Evolutionary conservation across 257 asterid genomes (phyloP).

Genomic region (Gardenia jasminoides): DNA sequence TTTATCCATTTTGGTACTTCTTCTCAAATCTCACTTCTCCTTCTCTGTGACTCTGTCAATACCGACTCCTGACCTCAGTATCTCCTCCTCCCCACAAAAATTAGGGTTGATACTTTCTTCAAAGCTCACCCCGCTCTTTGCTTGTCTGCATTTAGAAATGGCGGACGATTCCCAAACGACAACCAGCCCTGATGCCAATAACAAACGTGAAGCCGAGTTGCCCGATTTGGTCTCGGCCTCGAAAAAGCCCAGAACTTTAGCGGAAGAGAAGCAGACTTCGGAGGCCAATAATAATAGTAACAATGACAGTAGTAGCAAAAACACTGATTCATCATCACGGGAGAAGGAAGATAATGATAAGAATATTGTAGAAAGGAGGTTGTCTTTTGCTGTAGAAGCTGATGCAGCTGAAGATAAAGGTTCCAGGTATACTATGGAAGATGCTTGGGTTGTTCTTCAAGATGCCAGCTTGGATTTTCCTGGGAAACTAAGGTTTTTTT

Average conservation of each 20-base stretch:
- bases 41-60: no score
- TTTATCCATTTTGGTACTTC: no score
- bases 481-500: constrained; percentile 52
- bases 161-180: not conserved
- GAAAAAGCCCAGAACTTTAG: constrained; percentile 18
- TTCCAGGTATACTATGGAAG: constrained; percentile 79
- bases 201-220: constrained; percentile 14
- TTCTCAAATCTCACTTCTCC: no score
- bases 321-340: constrained; percentile 10
- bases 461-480: constrained; percentile 53
- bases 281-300: constrained; percentile 7
- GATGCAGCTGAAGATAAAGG: constrained; percentile 91
- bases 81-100: not conserved
- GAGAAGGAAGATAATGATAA: constrained; percentile 5
- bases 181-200: not conserved
- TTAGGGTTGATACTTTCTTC: not conserved
- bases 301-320: constrained; percentile 6
- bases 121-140: not conserved
- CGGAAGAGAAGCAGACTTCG: not conserved
- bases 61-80: no score
- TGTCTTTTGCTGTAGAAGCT: constrained; percentile 49
- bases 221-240: not conserved
- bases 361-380: not conserved
- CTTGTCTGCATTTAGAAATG: not conserved
- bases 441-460: constrained; percentile 68